Base-by-base conservation (phyloP, 2,329 filamentous ascomycete species). In the Colletotrichum eremochloae region DNA sequence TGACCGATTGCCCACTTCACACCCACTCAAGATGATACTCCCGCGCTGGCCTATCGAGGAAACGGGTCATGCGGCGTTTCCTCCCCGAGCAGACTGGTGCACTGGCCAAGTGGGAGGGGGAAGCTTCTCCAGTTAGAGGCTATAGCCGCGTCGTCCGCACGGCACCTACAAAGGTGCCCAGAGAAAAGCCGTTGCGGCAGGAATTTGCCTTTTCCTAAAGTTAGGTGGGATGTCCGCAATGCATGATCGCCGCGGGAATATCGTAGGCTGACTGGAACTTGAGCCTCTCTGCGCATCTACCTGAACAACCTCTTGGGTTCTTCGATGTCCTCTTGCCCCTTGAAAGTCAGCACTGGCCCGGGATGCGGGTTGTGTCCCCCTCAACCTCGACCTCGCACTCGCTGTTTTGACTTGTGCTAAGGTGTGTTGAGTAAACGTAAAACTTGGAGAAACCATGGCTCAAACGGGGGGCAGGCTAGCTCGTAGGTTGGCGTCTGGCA, bases 401-500 rank as follows among this genome's bases (percentile, higher is more conserved):
- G 62, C 8, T 46, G 18, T 40, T 42, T 42, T 12, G 31, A 42
- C 14, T 64, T 65, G 3, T 38, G 38, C 38, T 29, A 46, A 56
- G 52, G n/a, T 65, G 38, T 24, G 40, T 65, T 46, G 29, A 38
- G 18, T 44, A 65, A 46, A 65, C 29, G 29, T n/a, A 38, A 29
- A 62, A 38, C 36, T 63, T 18, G 36, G 58, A 62, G 58, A 20
- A 62, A 55, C 46, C 24, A 6, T 40, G 62, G 48, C 31, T 2
- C n/a, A 57, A n/a, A 40, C 14, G 46, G 12, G n/a, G 60, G 33
- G 44, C 33, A 33, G 18, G 48, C 7, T 44, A 20, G 18, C 14
- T 60, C 31, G 36, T 53, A 64, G 46, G 48, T 44, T 55, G 48
- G 46, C 48, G 48, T 64, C 36, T 36, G 48, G 33, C 62, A 64